Conservation (phyloP, 768 basidiomycete species). For the Tubosaeta sp. region DNA sequence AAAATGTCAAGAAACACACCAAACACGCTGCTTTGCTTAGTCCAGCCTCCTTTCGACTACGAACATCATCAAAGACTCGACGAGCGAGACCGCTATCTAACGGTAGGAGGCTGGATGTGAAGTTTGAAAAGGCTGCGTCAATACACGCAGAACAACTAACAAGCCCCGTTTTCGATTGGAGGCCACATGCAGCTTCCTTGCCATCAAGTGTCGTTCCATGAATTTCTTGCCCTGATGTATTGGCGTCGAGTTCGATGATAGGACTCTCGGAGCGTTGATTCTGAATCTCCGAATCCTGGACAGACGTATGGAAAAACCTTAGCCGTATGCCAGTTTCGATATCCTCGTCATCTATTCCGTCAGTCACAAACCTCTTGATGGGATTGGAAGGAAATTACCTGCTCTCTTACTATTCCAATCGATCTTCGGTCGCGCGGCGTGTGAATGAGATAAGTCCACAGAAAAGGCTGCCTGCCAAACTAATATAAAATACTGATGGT, state of each 20-base stretch:
- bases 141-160: constrained; percentile 33
- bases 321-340: constrained; percentile 67
- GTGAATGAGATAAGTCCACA: constrained; percentile 61
- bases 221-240: constrained; percentile 8
- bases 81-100: constrained; percentile 17
- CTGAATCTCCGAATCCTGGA: constrained; percentile 13
- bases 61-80: constrained; percentile 14
- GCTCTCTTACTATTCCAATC: constrained; percentile 92
- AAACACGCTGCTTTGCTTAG: constrained; percentile 27
- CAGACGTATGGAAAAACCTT: constrained; percentile 29
- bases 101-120: constrained; percentile 18
- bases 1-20: constrained; percentile 23
- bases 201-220: constrained; percentile 47
- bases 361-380: constrained; percentile 2
- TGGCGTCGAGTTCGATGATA: constrained; percentile 11
- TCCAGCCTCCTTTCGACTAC: constrained; percentile 20
- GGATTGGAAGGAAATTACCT: constrained; percentile 39
- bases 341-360: constrained; percentile 68
- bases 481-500: not conserved
- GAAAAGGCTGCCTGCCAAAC: constrained; percentile 60
- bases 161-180: constrained; percentile 21
- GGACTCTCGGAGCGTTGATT: constrained; percentile 9
- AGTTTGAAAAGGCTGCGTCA: constrained; percentile 15
- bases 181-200: constrained; percentile 45
- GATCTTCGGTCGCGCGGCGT: constrained; percentile 48